These are phyloP conservation scores for Wickerhamiella nectarea DNA, from an alignment of 805 yeast species.

Conservation along the genomic window DNA sequence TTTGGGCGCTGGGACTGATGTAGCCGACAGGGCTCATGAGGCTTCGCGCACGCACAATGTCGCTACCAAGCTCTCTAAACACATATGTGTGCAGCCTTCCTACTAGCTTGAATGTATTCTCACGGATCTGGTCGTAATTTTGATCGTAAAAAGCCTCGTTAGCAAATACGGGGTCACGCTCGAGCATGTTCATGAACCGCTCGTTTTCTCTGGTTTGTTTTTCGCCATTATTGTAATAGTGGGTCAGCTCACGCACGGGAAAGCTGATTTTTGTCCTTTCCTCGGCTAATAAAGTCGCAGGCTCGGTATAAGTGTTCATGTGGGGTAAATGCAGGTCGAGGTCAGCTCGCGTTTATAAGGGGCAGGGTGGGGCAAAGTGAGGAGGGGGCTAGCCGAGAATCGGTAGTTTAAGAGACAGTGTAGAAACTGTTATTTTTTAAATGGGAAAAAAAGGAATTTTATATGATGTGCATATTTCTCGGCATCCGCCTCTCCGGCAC, in stretches of 20 bases:
- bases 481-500: too few species aligned
- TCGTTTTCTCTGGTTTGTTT: slow-evolving; percentile 30
- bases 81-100: slow-evolving; percentile 16
- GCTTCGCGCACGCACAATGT: slow-evolving; percentile 7
- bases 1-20: slow-evolving; percentile 54
- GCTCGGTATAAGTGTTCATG: slow-evolving; percentile 24
- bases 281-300: slow-evolving; percentile 26
- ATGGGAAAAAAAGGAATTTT: too few species aligned
- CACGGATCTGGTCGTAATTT: slow-evolving; percentile 27
- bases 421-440: too few species aligned
- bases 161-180: slow-evolving; percentile 41
- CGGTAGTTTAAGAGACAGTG: too few species aligned
- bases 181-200: slow-evolving; percentile 32
- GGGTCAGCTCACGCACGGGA: slow-evolving; percentile 28
- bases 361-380: neutral
- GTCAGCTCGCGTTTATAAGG: neutral
- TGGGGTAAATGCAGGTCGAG: neutral
- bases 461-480: too few species aligned
- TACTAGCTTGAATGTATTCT: slow-evolving; percentile 25
- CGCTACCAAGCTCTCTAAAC: slow-evolving; percentile 14
- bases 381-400: neutral
- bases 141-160: slow-evolving; percentile 36
- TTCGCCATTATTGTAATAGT: slow-evolving; percentile 33
- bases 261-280: slow-evolving; percentile 31
- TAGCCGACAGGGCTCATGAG: slow-evolving; percentile 11